phyloP scores from a whole-genome alignment of 306 rosid genomes.

The Argentina anserina region DNA sequence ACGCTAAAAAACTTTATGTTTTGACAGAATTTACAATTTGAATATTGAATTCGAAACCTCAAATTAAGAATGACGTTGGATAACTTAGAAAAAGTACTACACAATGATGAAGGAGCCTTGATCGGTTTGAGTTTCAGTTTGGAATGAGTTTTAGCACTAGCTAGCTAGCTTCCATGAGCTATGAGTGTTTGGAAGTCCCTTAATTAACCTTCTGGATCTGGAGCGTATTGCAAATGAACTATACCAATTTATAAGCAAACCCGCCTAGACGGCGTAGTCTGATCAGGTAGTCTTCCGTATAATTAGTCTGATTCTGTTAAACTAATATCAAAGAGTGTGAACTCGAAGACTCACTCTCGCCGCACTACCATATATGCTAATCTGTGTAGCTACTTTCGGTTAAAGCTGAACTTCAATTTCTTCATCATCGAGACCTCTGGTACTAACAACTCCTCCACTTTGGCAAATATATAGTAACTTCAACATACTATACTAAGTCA shows the following conservation, averaged over 20 bases:
- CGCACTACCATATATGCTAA: not conserved
- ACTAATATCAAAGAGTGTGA: not conserved
- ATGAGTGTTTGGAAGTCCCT: not conserved
- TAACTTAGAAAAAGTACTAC: too few species aligned
- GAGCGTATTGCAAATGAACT: too few species aligned
- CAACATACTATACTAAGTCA: not conserved
- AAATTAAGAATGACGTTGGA: not conserved
- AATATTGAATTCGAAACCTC: not conserved
- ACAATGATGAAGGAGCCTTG: not conserved
- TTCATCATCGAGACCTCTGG: not conserved
- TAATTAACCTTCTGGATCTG: not conserved
- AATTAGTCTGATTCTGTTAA: not conserved
- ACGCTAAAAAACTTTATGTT: too few species aligned
- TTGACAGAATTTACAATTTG: not conserved
- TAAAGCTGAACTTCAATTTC: too few species aligned
- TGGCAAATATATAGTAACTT: not conserved
- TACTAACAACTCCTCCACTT: not conserved
- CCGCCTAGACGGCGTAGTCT: too few species aligned
- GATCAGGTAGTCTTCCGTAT: too few species aligned
- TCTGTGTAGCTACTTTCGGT: not conserved
- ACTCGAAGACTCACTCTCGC: not conserved
- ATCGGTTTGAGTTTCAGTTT: not conserved
- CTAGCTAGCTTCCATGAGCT: not conserved
- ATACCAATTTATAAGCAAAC: not conserved
- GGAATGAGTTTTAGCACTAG: not conserved